Evolutionary conservation across 768 basidiomycete genomes (phyloP).

Genomic region (Lentinula aciculospora): DNA sequence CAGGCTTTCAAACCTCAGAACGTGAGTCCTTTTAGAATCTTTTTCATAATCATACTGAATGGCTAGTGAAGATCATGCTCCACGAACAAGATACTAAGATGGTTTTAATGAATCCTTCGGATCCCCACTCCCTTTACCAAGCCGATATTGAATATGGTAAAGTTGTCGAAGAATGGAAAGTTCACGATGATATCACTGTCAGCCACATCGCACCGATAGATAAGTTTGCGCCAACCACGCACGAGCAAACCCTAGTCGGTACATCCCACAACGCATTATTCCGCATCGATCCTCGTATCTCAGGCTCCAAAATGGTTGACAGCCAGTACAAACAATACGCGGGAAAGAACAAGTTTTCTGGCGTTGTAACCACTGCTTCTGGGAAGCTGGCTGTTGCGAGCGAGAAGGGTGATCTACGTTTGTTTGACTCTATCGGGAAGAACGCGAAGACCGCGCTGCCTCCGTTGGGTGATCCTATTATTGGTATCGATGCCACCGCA

Average conservation of each 20-base stretch:
- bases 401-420: slow-evolving; percentile 92
- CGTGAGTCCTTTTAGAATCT: slow-evolving; percentile 31
- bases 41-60: slow-evolving; percentile 7
- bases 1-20: slow-evolving; percentile 82
- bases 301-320: slow-evolving; percentile 90
- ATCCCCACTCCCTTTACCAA: slow-evolving; percentile 77
- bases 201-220: slow-evolving; percentile 87
- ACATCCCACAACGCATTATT: slow-evolving; percentile 92
- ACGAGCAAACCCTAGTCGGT: slow-evolving; percentile 90
- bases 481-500: slow-evolving; percentile 91
- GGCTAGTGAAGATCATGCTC: slow-evolving; percentile 72
- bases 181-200: slow-evolving; percentile 85
- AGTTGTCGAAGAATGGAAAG: slow-evolving; percentile 97
- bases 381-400: slow-evolving; percentile 92
- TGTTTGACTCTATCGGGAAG: slow-evolving; percentile 96
- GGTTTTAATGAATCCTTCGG: slow-evolving; percentile 81
- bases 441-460: slow-evolving; percentile 98
- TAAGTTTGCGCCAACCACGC: slow-evolving; percentile 93
- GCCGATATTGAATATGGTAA: slow-evolving; percentile 95
- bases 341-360: slow-evolving; percentile 93
- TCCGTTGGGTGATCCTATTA: slow-evolving; percentile 90
- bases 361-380: slow-evolving; percentile 78
- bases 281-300: slow-evolving; percentile 94
- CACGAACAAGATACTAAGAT: slow-evolving; percentile 96
- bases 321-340: slow-evolving; percentile 94